phyloP scores from a whole-genome alignment of 345 rosid species.

The Sonneratia caseolaris region DNA sequence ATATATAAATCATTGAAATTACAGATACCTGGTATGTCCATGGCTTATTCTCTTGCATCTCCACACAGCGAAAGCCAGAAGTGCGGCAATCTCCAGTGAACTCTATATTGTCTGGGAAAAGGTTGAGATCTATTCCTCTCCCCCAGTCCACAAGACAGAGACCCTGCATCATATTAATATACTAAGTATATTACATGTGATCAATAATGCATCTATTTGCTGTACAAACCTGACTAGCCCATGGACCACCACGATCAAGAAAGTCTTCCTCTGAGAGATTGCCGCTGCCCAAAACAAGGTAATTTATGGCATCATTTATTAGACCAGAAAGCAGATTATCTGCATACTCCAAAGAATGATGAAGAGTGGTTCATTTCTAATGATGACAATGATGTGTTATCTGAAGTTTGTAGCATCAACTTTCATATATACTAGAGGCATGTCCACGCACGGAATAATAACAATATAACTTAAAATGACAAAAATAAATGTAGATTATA shows the following conservation, averaged over 20 bases:
- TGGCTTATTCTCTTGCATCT: conserved; percentile 82
- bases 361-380: background rate
- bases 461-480: background rate
- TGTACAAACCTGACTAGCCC: conserved; percentile 58
- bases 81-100: conserved; percentile 78
- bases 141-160: conserved; percentile 98
- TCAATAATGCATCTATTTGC: background rate
- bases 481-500: background rate
- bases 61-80: conserved; percentile 81
- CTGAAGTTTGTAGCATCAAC: background rate
- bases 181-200: background rate
- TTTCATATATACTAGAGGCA: background rate
- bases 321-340: background rate
- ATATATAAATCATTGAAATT: background rate
- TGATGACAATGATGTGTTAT: background rate
- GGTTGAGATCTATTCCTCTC: conserved; percentile 75
- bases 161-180: conserved; percentile 38
- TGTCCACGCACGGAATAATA: background rate
- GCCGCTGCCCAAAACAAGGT: conserved; percentile 28
- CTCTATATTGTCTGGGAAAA: conserved; percentile 48
- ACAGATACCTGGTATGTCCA: conserved; percentile 83
- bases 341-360: background rate
- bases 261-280: conserved; percentile 53
- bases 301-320: background rate
- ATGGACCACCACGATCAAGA: conserved; percentile 48